Evolutionary conservation across 495 filamentous ascomycete species (phyloP), one percentile per base, ranked within the genome.

Genomic region (Apodospora peruviana): DNA sequence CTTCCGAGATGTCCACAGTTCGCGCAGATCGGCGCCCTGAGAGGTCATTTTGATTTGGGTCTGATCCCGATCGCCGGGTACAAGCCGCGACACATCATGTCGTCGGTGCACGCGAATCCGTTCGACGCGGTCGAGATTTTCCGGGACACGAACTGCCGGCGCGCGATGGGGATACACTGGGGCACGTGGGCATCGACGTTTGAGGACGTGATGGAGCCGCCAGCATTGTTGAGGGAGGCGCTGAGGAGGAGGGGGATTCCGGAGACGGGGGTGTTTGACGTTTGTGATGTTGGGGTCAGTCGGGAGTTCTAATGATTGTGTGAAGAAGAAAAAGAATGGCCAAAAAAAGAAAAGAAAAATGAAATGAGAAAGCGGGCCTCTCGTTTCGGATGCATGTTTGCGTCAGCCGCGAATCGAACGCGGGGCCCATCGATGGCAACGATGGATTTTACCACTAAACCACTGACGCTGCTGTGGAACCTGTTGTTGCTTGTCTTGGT

Each of bases 51-150:
- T 60, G 90, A 98, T 66, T 80, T 98, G 20, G 93, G 93, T 2
- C 58, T 98, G 55, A 94, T 98, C 48, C 93, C 93, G 18, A 96
- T 98, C 52, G 93, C 91, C 23, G 93, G 93, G 19, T 98, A 98
- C 61, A 68, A 76, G 53, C 93, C 93, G 8, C 78, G 91, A 40
- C 81, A 73, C 59, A 64, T 91, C 25, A 84, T 86, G 72, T 86
- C 81, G 45, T 68, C 82, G 34, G 84, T 94, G 75, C 93, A 98
- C 65, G 88, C 87, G 8, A 86, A 95, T 66, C 93, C 93, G 1
- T 85, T 79, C 49, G 93, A 98, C 62, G 76, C 82, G 0, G 91
- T 95, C 41, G 85, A 90, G 51, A 98, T 98, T 51, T 96, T 96
- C 71, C 65, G 71, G 27, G 93, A 96, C 53, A 95, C 89, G 16